A percentile compares a stretch with the other conserved stretches of the same genome.
Conservation (phyloP, 257 asterid species). For the Paulownia fortunei region DNA sequence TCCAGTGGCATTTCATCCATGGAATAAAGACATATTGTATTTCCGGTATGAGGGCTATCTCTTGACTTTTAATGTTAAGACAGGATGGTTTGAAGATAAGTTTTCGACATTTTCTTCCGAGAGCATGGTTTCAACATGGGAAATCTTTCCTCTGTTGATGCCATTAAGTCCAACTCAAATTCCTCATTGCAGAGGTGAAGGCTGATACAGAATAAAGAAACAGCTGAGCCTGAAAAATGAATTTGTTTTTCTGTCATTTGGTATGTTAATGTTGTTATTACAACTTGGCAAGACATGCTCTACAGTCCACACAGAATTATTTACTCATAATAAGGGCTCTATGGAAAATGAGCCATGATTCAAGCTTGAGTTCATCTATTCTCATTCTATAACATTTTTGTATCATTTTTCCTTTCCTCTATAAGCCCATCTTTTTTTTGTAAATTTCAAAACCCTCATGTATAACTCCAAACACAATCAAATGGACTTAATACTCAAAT, state of each 20-base stretch:
- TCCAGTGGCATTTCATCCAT: slow-evolving; percentile 37
- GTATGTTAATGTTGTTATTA: not conserved
- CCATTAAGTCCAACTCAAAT: slow-evolving; percentile 26
- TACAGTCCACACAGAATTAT: too few relatives aligned
- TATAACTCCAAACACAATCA: too few relatives aligned
- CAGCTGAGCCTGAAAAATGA: not conserved
- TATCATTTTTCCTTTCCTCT: too few relatives aligned
- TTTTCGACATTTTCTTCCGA: not conserved
- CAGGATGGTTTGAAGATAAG: slow-evolving; percentile 40
- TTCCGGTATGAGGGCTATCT: slow-evolving; percentile 33
- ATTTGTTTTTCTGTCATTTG: not conserved
- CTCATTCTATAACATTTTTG: too few relatives aligned
- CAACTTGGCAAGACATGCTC: too few relatives aligned
- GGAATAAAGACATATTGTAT: slow-evolving; percentile 16
- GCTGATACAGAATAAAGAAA: not conserved
- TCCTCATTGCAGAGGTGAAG: not conserved
- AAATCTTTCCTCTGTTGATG: slow-evolving; percentile 34
- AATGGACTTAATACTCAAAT: too few relatives aligned
- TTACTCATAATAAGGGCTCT: too few relatives aligned
- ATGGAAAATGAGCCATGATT: too few relatives aligned
- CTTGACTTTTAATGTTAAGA: slow-evolving; percentile 31
- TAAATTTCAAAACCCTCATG: too few relatives aligned
- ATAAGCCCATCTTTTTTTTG: too few relatives aligned
- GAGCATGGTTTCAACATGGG: slow-evolving; percentile 4
- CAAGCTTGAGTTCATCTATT: too few relatives aligned